Evolutionary conservation across 768 basidiomycete genomes (phyloP).

Genomic region (Porpolomopsis calyptriformis): DNA sequence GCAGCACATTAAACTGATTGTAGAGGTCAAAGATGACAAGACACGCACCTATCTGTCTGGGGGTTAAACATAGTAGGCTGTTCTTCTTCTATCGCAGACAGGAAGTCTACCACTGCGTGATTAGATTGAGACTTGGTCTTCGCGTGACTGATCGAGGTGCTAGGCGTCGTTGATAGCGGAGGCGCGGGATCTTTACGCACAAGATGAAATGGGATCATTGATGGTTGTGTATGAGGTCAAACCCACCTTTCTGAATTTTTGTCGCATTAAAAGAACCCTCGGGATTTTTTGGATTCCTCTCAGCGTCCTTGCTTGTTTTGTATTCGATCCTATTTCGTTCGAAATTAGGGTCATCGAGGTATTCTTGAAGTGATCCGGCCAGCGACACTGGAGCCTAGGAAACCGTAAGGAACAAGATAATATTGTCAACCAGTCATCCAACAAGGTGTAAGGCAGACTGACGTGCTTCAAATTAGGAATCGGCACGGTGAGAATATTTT

Average conservation of each 20-base stretch:
- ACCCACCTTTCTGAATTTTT: constrained; percentile 24
- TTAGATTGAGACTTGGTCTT: constrained; percentile 14
- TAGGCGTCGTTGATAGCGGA: constrained; percentile 12
- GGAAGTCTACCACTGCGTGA: constrained; percentile 71
- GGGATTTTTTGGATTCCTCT: constrained; percentile 24
- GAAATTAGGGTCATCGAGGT: constrained; percentile 92
- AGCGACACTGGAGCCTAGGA: constrained; percentile 84
- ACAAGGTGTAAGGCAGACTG: constrained; percentile 16
- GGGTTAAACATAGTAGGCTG: constrained; percentile 66
- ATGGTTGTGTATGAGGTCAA: neutral
- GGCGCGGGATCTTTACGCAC: neutral
- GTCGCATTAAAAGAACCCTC: constrained; percentile 10
- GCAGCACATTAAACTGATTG: constrained; percentile 1
- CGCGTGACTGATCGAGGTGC: constrained; percentile 6
- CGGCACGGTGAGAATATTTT: constrained; percentile 86
- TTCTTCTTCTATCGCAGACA: constrained; percentile 75
- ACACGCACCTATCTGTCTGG: constrained; percentile 42
- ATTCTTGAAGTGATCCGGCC: constrained; percentile 90
- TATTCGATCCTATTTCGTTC: constrained; percentile 93
- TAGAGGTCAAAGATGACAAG: neutral
- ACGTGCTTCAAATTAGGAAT: constrained; percentile 92
- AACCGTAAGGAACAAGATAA: constrained; percentile 1
- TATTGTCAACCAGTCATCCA: no score
- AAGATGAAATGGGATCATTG: neutral
- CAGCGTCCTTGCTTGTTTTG: constrained; percentile 65